Evolutionary conservation across 495 filamentous ascomycete genomes (phyloP).

Genomic region (Xylaria cubensis): DNA sequence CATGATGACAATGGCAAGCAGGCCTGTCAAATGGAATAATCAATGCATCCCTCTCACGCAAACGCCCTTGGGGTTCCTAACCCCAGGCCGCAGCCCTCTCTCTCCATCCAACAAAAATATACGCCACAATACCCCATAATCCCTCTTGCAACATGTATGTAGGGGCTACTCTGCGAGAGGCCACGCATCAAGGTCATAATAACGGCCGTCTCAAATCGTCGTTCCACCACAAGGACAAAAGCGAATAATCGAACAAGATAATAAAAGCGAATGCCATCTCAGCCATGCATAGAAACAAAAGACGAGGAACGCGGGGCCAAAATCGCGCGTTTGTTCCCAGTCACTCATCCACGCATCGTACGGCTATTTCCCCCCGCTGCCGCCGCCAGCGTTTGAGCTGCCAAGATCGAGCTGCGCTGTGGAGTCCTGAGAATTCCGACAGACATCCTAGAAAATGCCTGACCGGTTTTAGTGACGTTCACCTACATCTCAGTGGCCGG

Average conservation of each 20-base stretch:
- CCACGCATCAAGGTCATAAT: slow-evolving; percentile 40
- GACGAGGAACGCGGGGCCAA: slow-evolving; percentile 47
- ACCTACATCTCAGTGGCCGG: slow-evolving; percentile 21
- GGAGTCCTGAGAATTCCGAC: slow-evolving; percentile 21
- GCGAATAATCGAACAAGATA: slow-evolving; percentile 48
- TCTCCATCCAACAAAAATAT: slow-evolving; percentile 43
- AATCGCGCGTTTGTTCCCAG: slow-evolving; percentile 21
- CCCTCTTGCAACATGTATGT: slow-evolving; percentile 41
- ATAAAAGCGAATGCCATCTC: slow-evolving; percentile 47
- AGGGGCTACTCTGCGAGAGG: slow-evolving; percentile 39
- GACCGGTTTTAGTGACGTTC: slow-evolving; percentile 22
- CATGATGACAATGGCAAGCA: slow-evolving; percentile 28
- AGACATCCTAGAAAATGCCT: slow-evolving; percentile 27
- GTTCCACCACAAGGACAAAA: slow-evolving; percentile 48
- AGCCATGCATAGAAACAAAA: slow-evolving; percentile 55
- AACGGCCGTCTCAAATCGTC: slow-evolving; percentile 44
- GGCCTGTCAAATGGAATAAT: slow-evolving; percentile 39
- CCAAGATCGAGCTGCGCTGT: slow-evolving; percentile 24
- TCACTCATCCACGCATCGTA: slow-evolving; percentile 34
- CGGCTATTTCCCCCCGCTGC: slow-evolving; percentile 28
- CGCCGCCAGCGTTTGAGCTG: slow-evolving; percentile 17
- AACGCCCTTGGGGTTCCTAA: slow-evolving; percentile 27
- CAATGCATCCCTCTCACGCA: slow-evolving; percentile 38
- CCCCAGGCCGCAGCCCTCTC: slow-evolving; percentile 34
- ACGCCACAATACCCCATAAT: slow-evolving; percentile 44